Conservation (phyloP, 1,284 basidiomycete species). For the Sanghuangporus baumii region DNA sequence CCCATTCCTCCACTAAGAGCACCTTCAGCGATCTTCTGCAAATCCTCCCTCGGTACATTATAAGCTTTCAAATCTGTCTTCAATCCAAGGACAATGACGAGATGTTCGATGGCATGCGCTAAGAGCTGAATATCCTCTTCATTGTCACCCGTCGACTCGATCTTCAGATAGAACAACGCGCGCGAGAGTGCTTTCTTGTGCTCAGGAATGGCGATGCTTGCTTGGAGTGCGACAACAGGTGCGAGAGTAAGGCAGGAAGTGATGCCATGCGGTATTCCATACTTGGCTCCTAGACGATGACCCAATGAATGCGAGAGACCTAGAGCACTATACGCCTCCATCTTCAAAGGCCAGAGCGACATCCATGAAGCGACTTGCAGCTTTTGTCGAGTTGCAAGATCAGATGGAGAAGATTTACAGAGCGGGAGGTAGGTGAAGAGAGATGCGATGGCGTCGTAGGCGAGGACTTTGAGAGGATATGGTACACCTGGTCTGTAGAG, state of each 20-base stretch:
- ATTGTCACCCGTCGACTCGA: constrained; percentile 52
- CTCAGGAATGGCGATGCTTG: constrained; percentile 45
- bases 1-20: constrained; percentile 46
- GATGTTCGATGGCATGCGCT: constrained; percentile 50
- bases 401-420: constrained; percentile 52
- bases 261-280: constrained; percentile 76
- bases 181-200: constrained; percentile 55
- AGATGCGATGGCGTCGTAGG: constrained; percentile 61
- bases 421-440: constrained; percentile 69
- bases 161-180: constrained; percentile 48
- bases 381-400: constrained; percentile 60
- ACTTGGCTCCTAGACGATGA: constrained; percentile 72
- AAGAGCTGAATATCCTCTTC: constrained; percentile 54
- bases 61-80: constrained; percentile 51
- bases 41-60: constrained; percentile 51
- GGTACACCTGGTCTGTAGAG: constrained; percentile 59
- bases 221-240: constrained; percentile 54
- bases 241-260: constrained; percentile 81
- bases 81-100: constrained; percentile 52
- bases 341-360: constrained; percentile 65
- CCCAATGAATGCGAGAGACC: constrained; percentile 73
- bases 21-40: constrained; percentile 44
- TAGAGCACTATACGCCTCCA: constrained; percentile 50
- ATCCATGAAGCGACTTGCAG: constrained; percentile 76
- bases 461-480: constrained; percentile 57